Conservation (phyloP, 2,329 filamentous ascomycete species). For the Ophiostoma himal-ulmi region DNA sequence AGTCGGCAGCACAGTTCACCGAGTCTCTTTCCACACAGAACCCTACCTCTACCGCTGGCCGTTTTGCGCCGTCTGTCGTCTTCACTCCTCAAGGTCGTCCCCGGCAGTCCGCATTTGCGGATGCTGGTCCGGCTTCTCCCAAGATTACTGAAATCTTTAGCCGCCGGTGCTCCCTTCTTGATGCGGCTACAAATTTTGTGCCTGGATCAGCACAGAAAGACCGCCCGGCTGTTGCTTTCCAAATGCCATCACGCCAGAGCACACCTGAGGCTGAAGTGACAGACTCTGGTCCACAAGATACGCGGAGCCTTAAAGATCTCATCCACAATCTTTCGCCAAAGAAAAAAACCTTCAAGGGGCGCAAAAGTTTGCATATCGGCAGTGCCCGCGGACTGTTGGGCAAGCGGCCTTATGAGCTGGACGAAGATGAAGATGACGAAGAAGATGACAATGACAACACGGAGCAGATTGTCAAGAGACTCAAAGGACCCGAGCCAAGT, state of each 20-base stretch:
- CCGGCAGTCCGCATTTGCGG: slow-evolving; percentile 62
- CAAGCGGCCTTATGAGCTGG: slow-evolving; percentile 67
- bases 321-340: slow-evolving; percentile 73
- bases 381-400: slow-evolving; percentile 68
- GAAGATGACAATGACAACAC: slow-evolving; percentile 48
- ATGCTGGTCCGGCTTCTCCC: slow-evolving; percentile 67
- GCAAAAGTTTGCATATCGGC: slow-evolving; percentile 72
- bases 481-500: slow-evolving; percentile 66
- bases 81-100: slow-evolving; percentile 55
- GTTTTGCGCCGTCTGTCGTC: slow-evolving; percentile 57
- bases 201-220: slow-evolving; percentile 40
- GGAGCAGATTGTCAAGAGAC: slow-evolving; percentile 58
- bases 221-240: slow-evolving; percentile 53
- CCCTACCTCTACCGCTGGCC: slow-evolving; percentile 46
- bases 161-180: slow-evolving; percentile 64
- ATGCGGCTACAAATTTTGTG: slow-evolving; percentile 58
- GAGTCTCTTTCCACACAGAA: slow-evolving; percentile 51
- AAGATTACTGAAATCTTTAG: slow-evolving; percentile 66
- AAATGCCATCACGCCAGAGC: slow-evolving; percentile 49
- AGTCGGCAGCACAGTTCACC: slow-evolving; percentile 28
- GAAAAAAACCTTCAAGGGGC: slow-evolving; percentile 58
- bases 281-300: slow-evolving; percentile 41
- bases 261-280: slow-evolving; percentile 57
- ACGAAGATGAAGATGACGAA: slow-evolving; percentile 49
- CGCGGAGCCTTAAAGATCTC: slow-evolving; percentile 66